Base-by-base conservation (phyloP, 106 monocot genomes). In the Hemerocallis citrina region DNA sequence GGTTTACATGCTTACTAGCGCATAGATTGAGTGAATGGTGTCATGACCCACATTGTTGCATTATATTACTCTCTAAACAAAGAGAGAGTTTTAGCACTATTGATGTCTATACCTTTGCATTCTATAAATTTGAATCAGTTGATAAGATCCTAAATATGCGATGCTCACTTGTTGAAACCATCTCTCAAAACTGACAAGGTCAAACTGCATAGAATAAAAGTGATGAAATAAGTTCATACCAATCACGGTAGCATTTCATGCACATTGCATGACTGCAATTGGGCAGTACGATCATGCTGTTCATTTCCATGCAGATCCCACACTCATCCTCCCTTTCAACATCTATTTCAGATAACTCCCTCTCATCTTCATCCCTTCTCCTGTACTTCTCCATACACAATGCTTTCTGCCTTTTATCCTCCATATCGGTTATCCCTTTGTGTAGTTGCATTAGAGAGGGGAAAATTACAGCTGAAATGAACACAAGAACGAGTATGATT, bases 291-390 rank as follows among this genome's bases (percentile, higher is more conserved):
- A 90, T 71, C 76, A 74, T 85, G 82, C 79, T 79, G 45, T 85
- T 90, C 46, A 68, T 68, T 65, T 85, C 82, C 85, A 90, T 79
- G 79, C 90, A 90, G 41, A 90, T 90, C 3, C 82, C 85, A 74
- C 90, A 79, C 74, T 85, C 85, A 39, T 90, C 71, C 68, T 85
- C 83, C 39, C 83, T 74, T 54, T 83, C 83, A 20, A 47, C 30
- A 57, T 78, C 83, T 13, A 71, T 65, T 63, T 78, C 83, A 3
- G 70, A 67, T 6, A 83, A 56, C 19, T 57, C 34, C 67, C 52
- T 63, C 52, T 71, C 70, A 49, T 77, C 66, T 8, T 78, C 78
- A 40, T 71, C 74, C 71, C 67, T 83, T 50, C 56, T 67, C 50
- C 70, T 67, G 50, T 79, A 90, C 34, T 76, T 81, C 66, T 90